Base-by-base conservation (phyloP, 2,329 filamentous ascomycete genomes). In the Xylariaceae sp. region DNA sequence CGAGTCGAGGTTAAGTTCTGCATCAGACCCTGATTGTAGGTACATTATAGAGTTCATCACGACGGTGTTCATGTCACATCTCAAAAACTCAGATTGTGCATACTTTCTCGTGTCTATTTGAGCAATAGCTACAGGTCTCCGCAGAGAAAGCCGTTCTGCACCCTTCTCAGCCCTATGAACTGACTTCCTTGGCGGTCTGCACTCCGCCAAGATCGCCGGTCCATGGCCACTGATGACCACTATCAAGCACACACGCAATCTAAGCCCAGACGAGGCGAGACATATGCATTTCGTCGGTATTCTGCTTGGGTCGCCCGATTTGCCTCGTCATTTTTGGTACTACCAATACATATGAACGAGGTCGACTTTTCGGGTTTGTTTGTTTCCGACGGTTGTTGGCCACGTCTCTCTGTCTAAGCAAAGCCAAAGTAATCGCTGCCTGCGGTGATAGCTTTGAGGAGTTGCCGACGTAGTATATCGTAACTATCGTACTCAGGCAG, bases 351-450 rank as follows among this genome's bases (percentile, higher is more conserved):
- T 58, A 58, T 50, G 55, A 57, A 55, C 50, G 56, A 54, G 9
- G 34, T 42, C 1, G 37, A 46, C 37, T 34, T 32, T 45, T 27
- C 43, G 37, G 43, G 34, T 37, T 43, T 47, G 19, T 11, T 40
- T 37, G 29, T 32, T 31, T 39, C 30, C 41, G 29, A 43, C 42
- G 34, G 41, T 37, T 52, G 41, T 30, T 43, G n/a, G n/a, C n/a
- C 37, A n/a, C 39, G 43, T 42, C 31, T 57, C 78, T 3, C 11
- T 41, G 45, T 9, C 50, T 87, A 97, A 65, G 94, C 92, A 73
- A 99, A 97, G 59, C 94, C 94, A 72, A 99, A 99, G 71, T 87
- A 97, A 72, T 97, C 92, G 75, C 91, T 94, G 64, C 94, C 94
- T 62, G 91, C 87, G n/a, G 94, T 99, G 72, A 99, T 96, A 60